phyloP scores from a whole-genome alignment of 768 basidiomycete species.

The Mycena alexandri region DNA sequence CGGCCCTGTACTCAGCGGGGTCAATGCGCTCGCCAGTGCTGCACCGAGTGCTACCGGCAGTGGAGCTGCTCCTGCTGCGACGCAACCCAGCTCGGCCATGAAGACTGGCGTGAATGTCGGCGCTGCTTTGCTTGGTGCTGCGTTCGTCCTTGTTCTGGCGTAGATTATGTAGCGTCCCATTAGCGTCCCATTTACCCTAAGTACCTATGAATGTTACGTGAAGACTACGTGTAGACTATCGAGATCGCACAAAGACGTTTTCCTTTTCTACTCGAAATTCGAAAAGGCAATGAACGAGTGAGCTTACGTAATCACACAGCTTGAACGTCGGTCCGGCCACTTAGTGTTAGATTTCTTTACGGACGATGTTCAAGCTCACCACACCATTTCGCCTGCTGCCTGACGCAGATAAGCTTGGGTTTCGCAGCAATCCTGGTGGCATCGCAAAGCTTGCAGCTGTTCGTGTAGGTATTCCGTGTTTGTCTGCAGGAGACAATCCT shows the following conservation, averaged over 20 bases:
- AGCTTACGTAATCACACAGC: too few relatives aligned
- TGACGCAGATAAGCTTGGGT: conserved; percentile 91
- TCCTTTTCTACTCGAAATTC: too few relatives aligned
- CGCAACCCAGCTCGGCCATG: conserved; percentile 30
- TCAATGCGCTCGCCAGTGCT: conserved; percentile 53
- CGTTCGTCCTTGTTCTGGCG: conserved; percentile 31
- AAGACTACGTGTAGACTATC: not conserved
- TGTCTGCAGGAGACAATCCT: not conserved
- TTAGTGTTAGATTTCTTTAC: not conserved
- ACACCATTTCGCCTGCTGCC: conserved; percentile 84
- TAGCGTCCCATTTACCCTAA: not conserved
- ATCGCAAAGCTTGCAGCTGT: conserved; percentile 80
- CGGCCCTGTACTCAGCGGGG: conserved; percentile 57
- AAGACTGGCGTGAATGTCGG: conserved; percentile 32
- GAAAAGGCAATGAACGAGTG: too few relatives aligned
- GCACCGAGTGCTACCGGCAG: conserved; percentile 40
- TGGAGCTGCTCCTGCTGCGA: conserved; percentile 30
- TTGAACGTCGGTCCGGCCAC: too few relatives aligned
- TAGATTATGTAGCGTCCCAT: conserved; percentile 16
- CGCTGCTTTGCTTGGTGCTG: conserved; percentile 24
- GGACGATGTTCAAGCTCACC: conserved; percentile 59
- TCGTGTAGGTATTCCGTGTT: conserved; percentile 65
- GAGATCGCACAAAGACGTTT: not conserved
- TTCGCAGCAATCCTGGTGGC: conserved; percentile 85
- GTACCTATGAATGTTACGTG: conserved; percentile 6